Conservation (phyloP, 2,329 filamentous ascomycete genomes). For the Fulvia fulva region DNA sequence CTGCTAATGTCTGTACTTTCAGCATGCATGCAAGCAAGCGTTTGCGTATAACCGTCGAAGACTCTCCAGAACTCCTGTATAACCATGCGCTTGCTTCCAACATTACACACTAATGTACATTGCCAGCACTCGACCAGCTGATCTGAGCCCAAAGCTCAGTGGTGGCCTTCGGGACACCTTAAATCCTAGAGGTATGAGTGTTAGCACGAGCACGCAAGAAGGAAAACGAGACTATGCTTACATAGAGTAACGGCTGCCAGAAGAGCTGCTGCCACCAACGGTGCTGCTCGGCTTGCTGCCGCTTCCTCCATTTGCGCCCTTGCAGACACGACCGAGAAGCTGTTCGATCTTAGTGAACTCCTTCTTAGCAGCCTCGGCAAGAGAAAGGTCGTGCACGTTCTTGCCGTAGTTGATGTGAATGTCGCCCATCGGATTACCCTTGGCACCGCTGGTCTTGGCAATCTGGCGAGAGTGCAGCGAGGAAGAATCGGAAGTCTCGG, state of each 20-base stretch:
- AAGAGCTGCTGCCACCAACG: not conserved
- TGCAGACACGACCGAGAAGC: constrained; percentile 19
- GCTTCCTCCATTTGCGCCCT: not conserved
- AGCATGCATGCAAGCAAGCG: not conserved
- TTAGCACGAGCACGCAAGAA: too few relatives aligned
- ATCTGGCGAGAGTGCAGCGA: constrained; percentile 19
- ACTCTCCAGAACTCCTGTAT: not conserved
- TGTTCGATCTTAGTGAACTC: constrained; percentile 27
- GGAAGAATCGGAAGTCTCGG: constrained; percentile 1
- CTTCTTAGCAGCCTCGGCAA: constrained; percentile 24
- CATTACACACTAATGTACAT: not conserved
- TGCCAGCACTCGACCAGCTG: not conserved
- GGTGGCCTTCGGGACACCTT: not conserved
- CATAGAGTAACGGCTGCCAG: not conserved
- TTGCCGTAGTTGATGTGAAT: constrained; percentile 26
- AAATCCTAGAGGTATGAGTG: not conserved
- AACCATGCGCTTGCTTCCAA: not conserved
- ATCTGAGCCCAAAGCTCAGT: not conserved
- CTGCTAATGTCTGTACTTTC: not conserved
- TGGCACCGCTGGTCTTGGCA: constrained; percentile 11
- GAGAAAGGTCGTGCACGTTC: constrained; percentile 13
- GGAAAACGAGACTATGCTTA: too few relatives aligned
- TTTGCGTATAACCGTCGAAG: not conserved
- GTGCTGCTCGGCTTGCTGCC: not conserved
- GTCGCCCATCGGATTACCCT: constrained; percentile 26